Percentiles rank a stretch among this genome's conserved stretches.
Evolutionary conservation across 2,329 filamentous ascomycete species (phyloP).

Genomic region (Mollisia scopiformis): DNA sequence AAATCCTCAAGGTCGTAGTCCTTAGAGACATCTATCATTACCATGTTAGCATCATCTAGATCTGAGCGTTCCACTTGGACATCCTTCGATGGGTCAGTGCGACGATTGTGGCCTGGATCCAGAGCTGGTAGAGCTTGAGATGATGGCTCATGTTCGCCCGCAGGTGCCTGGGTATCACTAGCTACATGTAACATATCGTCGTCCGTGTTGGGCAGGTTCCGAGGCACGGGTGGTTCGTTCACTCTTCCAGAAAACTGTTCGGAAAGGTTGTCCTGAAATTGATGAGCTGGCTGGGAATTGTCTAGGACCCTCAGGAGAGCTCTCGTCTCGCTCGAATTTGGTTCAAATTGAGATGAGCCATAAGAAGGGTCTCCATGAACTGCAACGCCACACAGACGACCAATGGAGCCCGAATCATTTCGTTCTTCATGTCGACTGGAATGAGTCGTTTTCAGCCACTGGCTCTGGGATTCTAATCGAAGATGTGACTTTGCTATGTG

Average conservation of each 20-base stretch:
- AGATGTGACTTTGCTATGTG: neutral
- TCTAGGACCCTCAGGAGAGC: neutral
- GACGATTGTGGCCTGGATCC: neutral
- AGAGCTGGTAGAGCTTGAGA: neutral
- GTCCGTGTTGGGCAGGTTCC: neutral
- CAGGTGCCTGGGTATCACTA: neutral
- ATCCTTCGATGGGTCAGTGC: neutral
- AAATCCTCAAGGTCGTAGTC: slow-evolving; percentile 25
- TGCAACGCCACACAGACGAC: neutral
- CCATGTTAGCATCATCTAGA: slow-evolving; percentile 6
- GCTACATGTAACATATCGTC: neutral
- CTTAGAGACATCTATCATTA: neutral
- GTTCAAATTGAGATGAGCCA: neutral
- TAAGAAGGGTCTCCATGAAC: neutral
- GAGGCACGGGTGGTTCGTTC: neutral
- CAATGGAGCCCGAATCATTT: neutral
- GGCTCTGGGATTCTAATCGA: neutral
- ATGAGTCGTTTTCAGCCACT: neutral
- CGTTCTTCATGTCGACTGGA: no score
- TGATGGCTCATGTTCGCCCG: neutral
- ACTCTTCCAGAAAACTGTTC: neutral
- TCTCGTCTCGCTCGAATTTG: neutral
- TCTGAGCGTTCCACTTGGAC: slow-evolving; percentile 15
- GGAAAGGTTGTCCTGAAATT: no score
- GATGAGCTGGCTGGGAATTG: neutral